Evolutionary conservation across 352 stramenopile genomes (phyloP), one percentile per base, ranked within the genome.

Genomic region (Pythium volutum): DNA sequence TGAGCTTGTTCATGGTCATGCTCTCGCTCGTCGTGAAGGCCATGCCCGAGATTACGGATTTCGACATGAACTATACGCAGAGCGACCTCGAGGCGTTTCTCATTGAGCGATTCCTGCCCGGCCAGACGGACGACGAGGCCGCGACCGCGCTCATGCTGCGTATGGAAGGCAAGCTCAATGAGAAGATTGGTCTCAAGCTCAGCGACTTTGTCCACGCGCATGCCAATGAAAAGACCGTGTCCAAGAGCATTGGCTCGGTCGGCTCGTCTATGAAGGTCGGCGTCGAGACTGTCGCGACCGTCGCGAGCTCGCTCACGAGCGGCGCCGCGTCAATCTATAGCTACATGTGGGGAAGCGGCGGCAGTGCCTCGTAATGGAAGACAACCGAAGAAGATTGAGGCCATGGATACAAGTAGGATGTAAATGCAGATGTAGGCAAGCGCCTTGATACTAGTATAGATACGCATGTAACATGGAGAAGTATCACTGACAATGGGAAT

Each of bases 1-100:
- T 95, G 59, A 93, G 83, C 66, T 62, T 93, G 39, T 93, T 92
- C 50, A 91, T 93, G 77, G 90, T 93, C 56, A 88, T 95, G 81
- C 70, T 95, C 16, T 87, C 81, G 31, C 54, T 94, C 27, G 81
- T 94, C 20, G 84, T 94, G 14, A 88, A 92, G 58, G 82, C 84
- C 2, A 80, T 89, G 15, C 84, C 84, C 2, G 84, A 92, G 71
- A 89, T 94, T 57, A 94, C 82, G 54, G 84, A 94, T 71, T 94
- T 94, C 63, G 82, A 71, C 23, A 61, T 89, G 11, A 94, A 88
- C 65, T 94, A 94, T 69, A 94, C 84, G 15, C 84, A 92, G 47
- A 89, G 73, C 62, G 84, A 92, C 56, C 71, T 94, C 15, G 84
- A 94, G 38, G 81, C 82, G 7, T 94, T 94, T 55, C 70, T 94